These are phyloP conservation scores for Kwoniella bestiolae DNA, from an alignment of 768 basidiomycete genomes.

Conservation along the genomic window DNA sequence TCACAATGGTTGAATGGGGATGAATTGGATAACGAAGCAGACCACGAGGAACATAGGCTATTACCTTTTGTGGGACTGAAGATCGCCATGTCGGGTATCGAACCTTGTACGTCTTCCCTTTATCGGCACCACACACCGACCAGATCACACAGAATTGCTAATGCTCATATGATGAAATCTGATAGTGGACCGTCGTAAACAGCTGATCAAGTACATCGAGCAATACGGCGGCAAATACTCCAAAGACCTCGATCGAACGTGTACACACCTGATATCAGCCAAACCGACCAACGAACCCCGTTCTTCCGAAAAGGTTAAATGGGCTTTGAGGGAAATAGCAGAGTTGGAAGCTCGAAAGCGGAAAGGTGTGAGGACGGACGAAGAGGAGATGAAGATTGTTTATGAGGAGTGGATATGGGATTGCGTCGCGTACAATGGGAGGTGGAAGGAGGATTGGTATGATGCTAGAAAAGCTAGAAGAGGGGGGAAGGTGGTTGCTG, in stretches of 20 bases:
- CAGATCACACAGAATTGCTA: background rate
- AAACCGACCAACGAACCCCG: constrained; percentile 65
- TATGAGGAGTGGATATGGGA: constrained; percentile 99
- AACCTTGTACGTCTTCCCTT: constrained; percentile 62
- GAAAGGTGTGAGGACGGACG: constrained; percentile 58
- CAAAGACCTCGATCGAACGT: constrained; percentile 74
- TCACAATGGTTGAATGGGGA: constrained; percentile 77
- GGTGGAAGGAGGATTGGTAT: constrained; percentile 56
- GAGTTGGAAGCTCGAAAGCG: constrained; percentile 27
- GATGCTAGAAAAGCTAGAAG: constrained; percentile 43
- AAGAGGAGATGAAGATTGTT: constrained; percentile 70
- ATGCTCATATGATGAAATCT: background rate
- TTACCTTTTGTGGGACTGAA: constrained; percentile 73
- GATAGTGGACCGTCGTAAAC: constrained; percentile 63
- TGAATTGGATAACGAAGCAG: constrained; percentile 71
- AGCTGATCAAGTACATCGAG: constrained; percentile 69
- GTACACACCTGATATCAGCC: constrained; percentile 80
- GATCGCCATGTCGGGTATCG: constrained; percentile 76
- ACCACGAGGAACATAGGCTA: constrained; percentile 66
- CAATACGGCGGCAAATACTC: constrained; percentile 70
- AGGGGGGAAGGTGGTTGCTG: constrained; percentile 30
- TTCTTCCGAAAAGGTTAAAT: constrained; percentile 65
- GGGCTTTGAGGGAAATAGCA: constrained; percentile 40
- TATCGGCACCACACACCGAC: background rate
- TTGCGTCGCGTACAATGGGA: constrained; percentile 73